Conservation (phyloP, 2,329 filamentous ascomycete genomes). For the Periglandula ipomoeae region DNA sequence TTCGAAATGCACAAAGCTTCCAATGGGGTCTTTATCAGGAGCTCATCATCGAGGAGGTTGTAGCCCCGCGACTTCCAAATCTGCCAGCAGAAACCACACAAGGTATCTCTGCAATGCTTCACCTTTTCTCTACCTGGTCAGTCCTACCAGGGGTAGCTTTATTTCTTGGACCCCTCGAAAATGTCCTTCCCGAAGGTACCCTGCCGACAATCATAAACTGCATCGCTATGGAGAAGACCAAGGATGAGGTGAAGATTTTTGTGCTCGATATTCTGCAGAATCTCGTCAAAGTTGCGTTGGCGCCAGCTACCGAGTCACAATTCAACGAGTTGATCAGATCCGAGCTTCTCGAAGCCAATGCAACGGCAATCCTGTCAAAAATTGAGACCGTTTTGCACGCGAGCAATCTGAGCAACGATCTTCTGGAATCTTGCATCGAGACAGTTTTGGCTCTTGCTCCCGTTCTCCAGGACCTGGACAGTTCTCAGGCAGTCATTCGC, state of each 20-base stretch:
- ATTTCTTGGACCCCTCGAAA: slow-evolving; percentile 46
- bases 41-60: slow-evolving; percentile 62
- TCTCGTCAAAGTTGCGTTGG: slow-evolving; percentile 51
- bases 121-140: slow-evolving; percentile 75
- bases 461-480: slow-evolving; percentile 56
- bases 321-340: slow-evolving; percentile 47
- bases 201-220: slow-evolving; percentile 64
- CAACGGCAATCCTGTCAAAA: slow-evolving; percentile 53
- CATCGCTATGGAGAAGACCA: slow-evolving; percentile 62
- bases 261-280: slow-evolving; percentile 67
- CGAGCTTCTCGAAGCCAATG: slow-evolving; percentile 47
- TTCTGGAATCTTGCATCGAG: slow-evolving; percentile 71
- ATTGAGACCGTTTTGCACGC: slow-evolving; percentile 59
- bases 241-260: slow-evolving; percentile 79
- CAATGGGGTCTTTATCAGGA: slow-evolving; percentile 65
- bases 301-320: slow-evolving; percentile 45
- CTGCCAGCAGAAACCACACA: slow-evolving; percentile 82
- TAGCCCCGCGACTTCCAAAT: slow-evolving; percentile 68
- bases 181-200: slow-evolving; percentile 47
- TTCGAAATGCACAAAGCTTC: slow-evolving; percentile 60
- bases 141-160: slow-evolving; percentile 54
- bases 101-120: slow-evolving; percentile 73
- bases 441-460: slow-evolving; percentile 68
- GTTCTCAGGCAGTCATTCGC: slow-evolving; percentile 68
- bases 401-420: slow-evolving; percentile 54